Evolutionary conservation across 2,329 filamentous ascomycete genomes (phyloP).

Genomic region (Curvularia hawaiiensis): DNA sequence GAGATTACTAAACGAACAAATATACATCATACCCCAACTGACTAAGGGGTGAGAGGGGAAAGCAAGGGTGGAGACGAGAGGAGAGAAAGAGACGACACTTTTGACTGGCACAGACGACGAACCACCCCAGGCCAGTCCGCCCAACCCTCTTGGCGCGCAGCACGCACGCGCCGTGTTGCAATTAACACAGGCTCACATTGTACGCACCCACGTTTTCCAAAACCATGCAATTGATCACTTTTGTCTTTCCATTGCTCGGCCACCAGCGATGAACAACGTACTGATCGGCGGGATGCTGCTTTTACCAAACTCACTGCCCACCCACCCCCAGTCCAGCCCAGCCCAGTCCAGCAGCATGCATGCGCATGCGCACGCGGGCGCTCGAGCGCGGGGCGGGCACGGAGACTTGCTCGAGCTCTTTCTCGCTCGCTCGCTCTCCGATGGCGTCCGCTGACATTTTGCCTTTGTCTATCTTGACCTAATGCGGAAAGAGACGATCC

Average conservation of each 20-base stretch:
- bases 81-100: background rate
- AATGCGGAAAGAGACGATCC: background rate
- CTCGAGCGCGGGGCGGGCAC: background rate
- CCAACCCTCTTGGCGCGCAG: background rate
- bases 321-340: no score
- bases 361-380: background rate
- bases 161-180: background rate
- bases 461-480: background rate
- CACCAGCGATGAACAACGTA: background rate
- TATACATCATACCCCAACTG: background rate
- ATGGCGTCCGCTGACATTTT: background rate
- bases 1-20: background rate
- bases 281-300: slow-evolving; percentile 1
- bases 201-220: background rate
- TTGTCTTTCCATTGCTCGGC: background rate
- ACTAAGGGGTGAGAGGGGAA: background rate
- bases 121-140: background rate
- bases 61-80: background rate
- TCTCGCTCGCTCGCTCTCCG: background rate
- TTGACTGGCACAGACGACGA: background rate
- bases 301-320: background rate
- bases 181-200: no score
- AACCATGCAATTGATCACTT: background rate
- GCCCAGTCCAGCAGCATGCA: background rate
- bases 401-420: background rate